Base-by-base conservation (phyloP, 441 rosid genomes). In the Syzygium syzygioides region DNA sequence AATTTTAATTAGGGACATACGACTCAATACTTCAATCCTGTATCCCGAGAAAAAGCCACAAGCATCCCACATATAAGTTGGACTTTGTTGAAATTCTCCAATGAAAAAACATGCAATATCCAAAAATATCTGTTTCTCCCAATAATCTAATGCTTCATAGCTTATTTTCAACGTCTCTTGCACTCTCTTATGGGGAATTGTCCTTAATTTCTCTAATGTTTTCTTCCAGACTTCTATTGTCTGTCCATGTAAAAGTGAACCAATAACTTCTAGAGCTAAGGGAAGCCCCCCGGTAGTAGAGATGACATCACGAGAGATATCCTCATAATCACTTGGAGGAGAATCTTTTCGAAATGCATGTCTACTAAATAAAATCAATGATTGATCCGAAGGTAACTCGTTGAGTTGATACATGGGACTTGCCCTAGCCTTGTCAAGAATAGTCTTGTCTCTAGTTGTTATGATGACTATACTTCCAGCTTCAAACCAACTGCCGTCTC, bases 81-180 rank as follows among this genome's bases (percentile, higher is more conserved):
- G 64, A 59, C 1, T 26, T 26, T 26, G 3, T 59, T 5, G 5
- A 2, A 0, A 2, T 12, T 1, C 4, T 25, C 30, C 30, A 26
- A 26, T 59, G 30, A 25, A 59, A 59, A 59, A 12, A 5, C 64
- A 59, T 6, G 32, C 18, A 0, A 28, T 28, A 28, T 60, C 66
- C 32, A 60, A n/a, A n/a, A 64, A 64, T 14, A 64, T 64, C 5
- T 30, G 11, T 64, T 64, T 0, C 1, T 64, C 5, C 20, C 0
- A 11, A 0, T 14, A 0, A 0, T 62, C 11, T n/a, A 62, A 30
- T 64, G 37, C 11, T 1, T 64, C 3, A 0, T n/a, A 64, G 5
- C 71, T 64, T n/a, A 64, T 64, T 1, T 7, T 64, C 37, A 64
- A n/a, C 5, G 1, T 64, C 37, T 62, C 71, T 64, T 3, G 37